Conservation (phyloP, 1,139 yeast species). For the Blastobotrys raffinosifermentans region DNA sequence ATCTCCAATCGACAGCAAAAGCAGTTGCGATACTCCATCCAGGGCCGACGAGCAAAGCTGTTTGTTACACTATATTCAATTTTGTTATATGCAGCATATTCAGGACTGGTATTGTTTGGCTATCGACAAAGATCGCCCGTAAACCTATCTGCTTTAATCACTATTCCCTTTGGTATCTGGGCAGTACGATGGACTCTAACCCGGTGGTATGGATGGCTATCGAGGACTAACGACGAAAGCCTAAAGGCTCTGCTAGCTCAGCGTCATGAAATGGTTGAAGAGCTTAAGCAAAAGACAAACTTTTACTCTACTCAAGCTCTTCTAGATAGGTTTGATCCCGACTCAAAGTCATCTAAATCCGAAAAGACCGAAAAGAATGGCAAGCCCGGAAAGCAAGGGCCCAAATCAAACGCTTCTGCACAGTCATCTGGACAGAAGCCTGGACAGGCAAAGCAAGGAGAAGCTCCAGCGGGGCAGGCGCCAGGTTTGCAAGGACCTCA, state of each 20-base stretch:
- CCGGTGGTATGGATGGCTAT: slow-evolving; percentile 19
- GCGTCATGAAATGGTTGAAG: slow-evolving; percentile 61
- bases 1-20: slow-evolving; percentile 23
- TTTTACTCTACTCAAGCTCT: slow-evolving; percentile 72
- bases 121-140: slow-evolving; percentile 8
- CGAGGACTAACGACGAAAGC: slow-evolving; percentile 23
- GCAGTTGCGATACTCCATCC: slow-evolving; percentile 18
- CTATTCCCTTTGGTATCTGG: slow-evolving; percentile 22
- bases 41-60: slow-evolving; percentile 27
- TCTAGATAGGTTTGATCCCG: slow-evolving; percentile 50
- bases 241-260: slow-evolving; percentile 41
- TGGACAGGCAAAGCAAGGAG: neutral
- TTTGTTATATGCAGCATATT: slow-evolving; percentile 22
- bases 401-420: neutral
- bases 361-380: slow-evolving; percentile 16
- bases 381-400: neutral
- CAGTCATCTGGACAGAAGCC: neutral
- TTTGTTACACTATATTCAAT: slow-evolving; percentile 27
- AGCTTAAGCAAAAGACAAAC: slow-evolving; percentile 71
- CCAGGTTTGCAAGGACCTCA: neutral
- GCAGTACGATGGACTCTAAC: slow-evolving; percentile 19
- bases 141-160: slow-evolving; percentile 13
- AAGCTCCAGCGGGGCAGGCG: neutral
- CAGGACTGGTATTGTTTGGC: slow-evolving; percentile 16
- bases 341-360: slow-evolving; percentile 5